Base-by-base conservation (phyloP, 169 alveolate species). In the Plasmodium gallinaceum region DNA sequence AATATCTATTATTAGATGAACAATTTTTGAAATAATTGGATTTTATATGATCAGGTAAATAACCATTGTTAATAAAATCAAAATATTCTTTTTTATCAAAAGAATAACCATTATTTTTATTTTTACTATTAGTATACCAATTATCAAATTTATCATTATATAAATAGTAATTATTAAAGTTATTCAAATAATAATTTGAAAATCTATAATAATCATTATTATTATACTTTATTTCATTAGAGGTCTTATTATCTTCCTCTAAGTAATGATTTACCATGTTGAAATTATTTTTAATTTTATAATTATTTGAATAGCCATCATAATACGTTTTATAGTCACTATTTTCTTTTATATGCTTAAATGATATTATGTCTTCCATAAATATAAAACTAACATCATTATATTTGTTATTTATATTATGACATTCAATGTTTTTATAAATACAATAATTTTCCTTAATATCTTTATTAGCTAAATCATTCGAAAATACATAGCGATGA, bases 401-500 rank as follows among this genome's bases (percentile, higher is more conserved):
- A 57, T 78, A 10, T 48, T 51, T 76, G 16, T 22, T 16, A 43
- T 20, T 54, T 20, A 7, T 22, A 7, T 45, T 60, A 32, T n/a
- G 16, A 6, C 24, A 64, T 70, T 78, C 76, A 57, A 65, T 32
- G 7, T 78, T 78, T 32, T 78, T 54, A 70, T 78, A 78, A 18
- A 64, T 78, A 48, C 24, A 22, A 78, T 78, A 78, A 78, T 78
- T 78, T 7, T 62, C 71, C 26, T 78, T 78, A n/a, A 62, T 18
- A 26, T 78, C 57, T 22, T 22, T 78, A 51, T 78, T 78, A 5
- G 61, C 66, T 18, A 78, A 22, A 48, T 58, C 73, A 65, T 78
- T 78, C 10, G 51, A 57, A 64, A 78, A 78, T 24, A 78, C 20
- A 62, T 54, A 51, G 14, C 26, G 76, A 24, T 78, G 61, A 46